Conservation (phyloP, 2,329 filamentous ascomycete species). For the Xylogone sp. region DNA sequence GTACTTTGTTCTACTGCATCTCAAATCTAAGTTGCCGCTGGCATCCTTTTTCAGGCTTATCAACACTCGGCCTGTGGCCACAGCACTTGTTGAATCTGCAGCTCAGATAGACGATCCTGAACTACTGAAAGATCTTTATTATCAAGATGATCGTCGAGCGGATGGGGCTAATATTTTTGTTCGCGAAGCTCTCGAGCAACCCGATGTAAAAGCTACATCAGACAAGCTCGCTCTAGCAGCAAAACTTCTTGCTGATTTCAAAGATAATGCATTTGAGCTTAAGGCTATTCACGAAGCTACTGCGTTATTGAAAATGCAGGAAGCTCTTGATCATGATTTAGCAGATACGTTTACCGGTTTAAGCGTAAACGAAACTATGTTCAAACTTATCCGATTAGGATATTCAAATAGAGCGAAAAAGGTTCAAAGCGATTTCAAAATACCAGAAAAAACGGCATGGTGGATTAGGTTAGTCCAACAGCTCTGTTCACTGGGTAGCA, state of each 20-base stretch:
- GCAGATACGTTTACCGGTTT: slow-evolving; percentile 74
- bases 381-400: slow-evolving; percentile 77
- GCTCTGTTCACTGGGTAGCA: not conserved
- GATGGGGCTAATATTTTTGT: slow-evolving; percentile 88
- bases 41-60: slow-evolving; percentile 91
- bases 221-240: slow-evolving; percentile 88
- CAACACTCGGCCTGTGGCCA: slow-evolving; percentile 79
- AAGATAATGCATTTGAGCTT: slow-evolving; percentile 72
- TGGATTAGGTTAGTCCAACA: slow-evolving; percentile 61
- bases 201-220: slow-evolving; percentile 62
- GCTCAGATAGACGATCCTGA: slow-evolving; percentile 73
- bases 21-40: slow-evolving; percentile 86
- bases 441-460: slow-evolving; percentile 85
- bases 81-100: slow-evolving; percentile 82
- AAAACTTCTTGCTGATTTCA: slow-evolving; percentile 79
- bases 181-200: slow-evolving; percentile 74
- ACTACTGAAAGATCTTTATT: slow-evolving; percentile 91
- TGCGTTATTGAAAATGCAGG: slow-evolving; percentile 79
- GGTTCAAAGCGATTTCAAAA: slow-evolving; percentile 86
- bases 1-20: slow-evolving; percentile 80
- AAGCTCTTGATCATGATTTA: slow-evolving; percentile 80
- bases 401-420: slow-evolving; percentile 84
- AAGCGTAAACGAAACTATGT: slow-evolving; percentile 87
- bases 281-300: slow-evolving; percentile 75
- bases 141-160: slow-evolving; percentile 87